Evolutionary conservation across 768 basidiomycete species (phyloP).

Genomic region (Mycena indigotica): DNA sequence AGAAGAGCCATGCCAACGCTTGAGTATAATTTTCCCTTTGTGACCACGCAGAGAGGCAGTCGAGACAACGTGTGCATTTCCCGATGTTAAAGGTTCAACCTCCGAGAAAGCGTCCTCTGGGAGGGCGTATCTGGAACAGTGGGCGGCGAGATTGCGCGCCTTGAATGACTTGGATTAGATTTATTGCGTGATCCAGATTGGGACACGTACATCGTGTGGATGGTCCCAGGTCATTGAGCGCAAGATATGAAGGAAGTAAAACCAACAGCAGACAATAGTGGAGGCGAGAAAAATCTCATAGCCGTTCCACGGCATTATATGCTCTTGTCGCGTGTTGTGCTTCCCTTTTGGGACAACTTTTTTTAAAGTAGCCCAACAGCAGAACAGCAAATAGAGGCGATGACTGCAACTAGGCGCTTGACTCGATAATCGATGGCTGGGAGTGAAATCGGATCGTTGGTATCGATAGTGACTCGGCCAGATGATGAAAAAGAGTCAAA

Average conservation of each 20-base stretch:
- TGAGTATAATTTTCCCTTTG: constrained; percentile 7
- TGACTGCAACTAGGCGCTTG: not conserved
- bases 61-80: constrained; percentile 14
- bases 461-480: no score
- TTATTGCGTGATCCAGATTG: not conserved
- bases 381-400: not conserved
- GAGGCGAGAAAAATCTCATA: constrained; percentile 3
- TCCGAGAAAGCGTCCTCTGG: not conserved
- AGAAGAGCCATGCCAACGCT: constrained; percentile 20
- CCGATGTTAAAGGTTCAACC: not conserved
- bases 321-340: not conserved
- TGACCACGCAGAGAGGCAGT: constrained; percentile 4
- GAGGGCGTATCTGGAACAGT: constrained; percentile 17
- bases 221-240: constrained; percentile 10
- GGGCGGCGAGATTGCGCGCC: constrained; percentile 16
- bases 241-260: constrained; percentile 1
- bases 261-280: constrained; percentile 16
- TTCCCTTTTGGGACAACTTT: not conserved
- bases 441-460: not conserved
- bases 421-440: not conserved
- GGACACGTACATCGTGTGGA: constrained; percentile 14
- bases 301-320: constrained; percentile 9
- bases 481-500: no score
- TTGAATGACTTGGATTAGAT: not conserved
- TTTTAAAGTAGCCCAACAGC: not conserved